Percentiles rank a stretch among this genome's conserved stretches.
Evolutionary conservation across 2,329 filamentous ascomycete species (phyloP).

Genomic region (Fusarium denticulatum): DNA sequence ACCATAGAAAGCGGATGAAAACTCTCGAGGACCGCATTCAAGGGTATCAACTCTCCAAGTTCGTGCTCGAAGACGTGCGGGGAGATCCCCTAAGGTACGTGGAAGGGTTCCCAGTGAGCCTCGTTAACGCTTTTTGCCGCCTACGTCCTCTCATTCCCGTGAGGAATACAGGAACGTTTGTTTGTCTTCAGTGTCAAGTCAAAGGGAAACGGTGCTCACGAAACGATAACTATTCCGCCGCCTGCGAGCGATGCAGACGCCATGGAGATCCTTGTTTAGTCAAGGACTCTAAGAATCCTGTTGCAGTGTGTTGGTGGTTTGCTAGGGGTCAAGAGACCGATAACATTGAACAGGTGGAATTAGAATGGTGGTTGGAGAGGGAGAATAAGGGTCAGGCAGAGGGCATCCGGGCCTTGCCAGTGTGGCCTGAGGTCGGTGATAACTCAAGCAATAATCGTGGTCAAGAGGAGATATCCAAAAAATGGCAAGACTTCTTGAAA

Average conservation of each 20-base stretch:
- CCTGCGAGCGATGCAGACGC: slow-evolving; percentile 37
- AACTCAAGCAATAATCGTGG: neutral
- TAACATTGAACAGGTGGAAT: neutral
- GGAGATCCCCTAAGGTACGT: slow-evolving; percentile 37
- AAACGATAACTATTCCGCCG: neutral
- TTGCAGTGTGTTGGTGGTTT: slow-evolving; percentile 45
- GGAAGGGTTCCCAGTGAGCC: slow-evolving; percentile 42
- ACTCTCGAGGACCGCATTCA: slow-evolving; percentile 24
- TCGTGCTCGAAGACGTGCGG: slow-evolving; percentile 2
- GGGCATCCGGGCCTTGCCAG: slow-evolving; percentile 7
- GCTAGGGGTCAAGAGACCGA: neutral
- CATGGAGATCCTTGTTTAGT: slow-evolving; percentile 43
- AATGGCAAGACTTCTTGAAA: slow-evolving; percentile 28
- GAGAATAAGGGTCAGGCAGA: neutral
- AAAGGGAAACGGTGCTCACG: slow-evolving; percentile 41
- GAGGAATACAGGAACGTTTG: neutral
- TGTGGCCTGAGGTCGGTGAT: slow-evolving; percentile 30
- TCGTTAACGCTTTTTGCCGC: slow-evolving; percentile 20
- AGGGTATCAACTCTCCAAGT: slow-evolving; percentile 1
- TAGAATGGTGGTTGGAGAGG: slow-evolving; percentile 9
- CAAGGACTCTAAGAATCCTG: slow-evolving; percentile 62
- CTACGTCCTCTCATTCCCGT: slow-evolving; percentile 13
- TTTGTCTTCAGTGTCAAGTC: slow-evolving; percentile 41
- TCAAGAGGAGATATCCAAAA: neutral
- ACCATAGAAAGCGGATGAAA: slow-evolving; percentile 16